A percentile compares a stretch with the other conserved stretches of the same genome.
Conservation (phyloP, 108 stramenopile genomes). For the Seminavis robusta region DNA sequence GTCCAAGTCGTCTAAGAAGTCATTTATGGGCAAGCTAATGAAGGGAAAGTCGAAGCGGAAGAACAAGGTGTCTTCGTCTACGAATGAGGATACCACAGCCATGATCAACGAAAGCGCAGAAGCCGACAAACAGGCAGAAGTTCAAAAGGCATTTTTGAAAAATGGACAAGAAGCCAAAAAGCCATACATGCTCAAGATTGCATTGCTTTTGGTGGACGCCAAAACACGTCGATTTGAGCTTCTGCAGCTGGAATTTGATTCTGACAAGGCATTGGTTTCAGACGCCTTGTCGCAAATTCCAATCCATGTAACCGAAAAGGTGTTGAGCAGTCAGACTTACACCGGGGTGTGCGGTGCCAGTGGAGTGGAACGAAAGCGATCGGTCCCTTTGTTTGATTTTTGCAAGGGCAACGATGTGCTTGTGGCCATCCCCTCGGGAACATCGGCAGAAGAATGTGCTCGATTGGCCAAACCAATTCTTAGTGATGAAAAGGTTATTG, state of each 20-base stretch:
- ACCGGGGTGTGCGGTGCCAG: conserved; percentile 34
- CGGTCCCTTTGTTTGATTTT: conserved; percentile 21
- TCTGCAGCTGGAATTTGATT: conserved; percentile 62
- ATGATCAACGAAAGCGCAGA: too few species aligned
- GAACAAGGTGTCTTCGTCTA: too few species aligned
- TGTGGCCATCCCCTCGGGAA: conserved; percentile 44
- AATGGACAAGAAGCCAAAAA: too few species aligned
- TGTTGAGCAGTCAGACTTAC: conserved; percentile 31
- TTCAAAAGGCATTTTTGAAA: too few species aligned
- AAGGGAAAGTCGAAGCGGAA: too few species aligned
- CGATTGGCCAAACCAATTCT: conserved; percentile 47
- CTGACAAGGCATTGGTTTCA: conserved; percentile 33
- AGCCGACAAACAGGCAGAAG: too few species aligned
- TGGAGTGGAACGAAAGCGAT: conserved; percentile 34
- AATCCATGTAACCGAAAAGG: conserved; percentile 38
- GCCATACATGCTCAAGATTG: conserved; percentile 40
- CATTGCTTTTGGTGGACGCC: conserved; percentile 56
- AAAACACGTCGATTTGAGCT: conserved; percentile 52
- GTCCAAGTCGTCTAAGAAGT: too few species aligned
- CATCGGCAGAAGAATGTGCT: conserved; percentile 26
- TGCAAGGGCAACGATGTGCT: conserved; percentile 34
- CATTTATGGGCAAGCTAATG: too few species aligned
- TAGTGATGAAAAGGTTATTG: conserved; percentile 40
- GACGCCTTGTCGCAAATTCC: conserved; percentile 41
- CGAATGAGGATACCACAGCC: too few species aligned